Evolutionary conservation across 371 early-diverging fungal genomes (phyloP), one percentile per base, ranked within the genome.

Genomic region (Mortierella sp.): DNA sequence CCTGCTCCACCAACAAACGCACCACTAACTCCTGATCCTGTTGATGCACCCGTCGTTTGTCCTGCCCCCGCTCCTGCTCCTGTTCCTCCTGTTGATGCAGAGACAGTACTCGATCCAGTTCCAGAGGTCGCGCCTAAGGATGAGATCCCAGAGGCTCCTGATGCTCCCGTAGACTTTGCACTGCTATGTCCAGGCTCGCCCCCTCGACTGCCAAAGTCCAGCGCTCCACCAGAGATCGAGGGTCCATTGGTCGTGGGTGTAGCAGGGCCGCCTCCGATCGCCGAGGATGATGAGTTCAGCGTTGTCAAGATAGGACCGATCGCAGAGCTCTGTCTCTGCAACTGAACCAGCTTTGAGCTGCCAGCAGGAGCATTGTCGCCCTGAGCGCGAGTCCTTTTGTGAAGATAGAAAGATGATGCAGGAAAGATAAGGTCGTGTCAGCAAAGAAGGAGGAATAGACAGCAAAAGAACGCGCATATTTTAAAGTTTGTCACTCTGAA

Each of bases 311-410:
- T 66, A 2, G 74, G 22, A 19, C 47, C 68, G 4, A 65, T 66
- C 41, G 76, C 53, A 1, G 73, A 79, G 47, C 66, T 75, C 39
- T 79, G 80, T 37, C 82, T 70, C 50, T 81, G 82, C 63, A 81
- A 45, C 31, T 81, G 82, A 41, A 81, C 74, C 14, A 81, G 74
- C 64, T 81, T 81, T 52, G 82, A 81, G 64, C 71, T 45, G 2
- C 77, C 71, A 45, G 55, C 29, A 43, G 79, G 61, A 14, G 74
- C 64, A 40, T 37, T 74, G 1, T 80, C 81, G 29, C 77, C 74
- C 24, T 68, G 72, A 48, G 64, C 58, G 43, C 81, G 81, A 70
- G 77, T 63, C 6, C 81, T 77, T 14, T 10, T 2, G 14, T 26
- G 22, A 66, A 11, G 29, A 45, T 16, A 16, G 26, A 19, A 13